Evolutionary conservation across 257 asterid species (phyloP).

Genomic region (Solanum clarkiae): DNA sequence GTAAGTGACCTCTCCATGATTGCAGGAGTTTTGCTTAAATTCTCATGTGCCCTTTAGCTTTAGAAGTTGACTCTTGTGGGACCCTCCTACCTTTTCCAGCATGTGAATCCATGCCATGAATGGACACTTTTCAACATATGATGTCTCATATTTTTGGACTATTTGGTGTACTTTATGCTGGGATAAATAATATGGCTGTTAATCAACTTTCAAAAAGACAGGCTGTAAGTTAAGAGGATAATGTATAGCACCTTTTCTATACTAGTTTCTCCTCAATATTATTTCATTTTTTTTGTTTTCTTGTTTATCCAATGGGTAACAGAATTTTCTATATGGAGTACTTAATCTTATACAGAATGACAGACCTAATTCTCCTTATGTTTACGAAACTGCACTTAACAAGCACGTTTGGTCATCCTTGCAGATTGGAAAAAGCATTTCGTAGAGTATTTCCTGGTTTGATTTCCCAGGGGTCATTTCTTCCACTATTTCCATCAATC

Average conservation of each 20-base stretch:
- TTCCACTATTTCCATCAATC: slow-evolving; percentile 64
- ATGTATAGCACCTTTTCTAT: neutral
- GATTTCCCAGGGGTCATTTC: slow-evolving; percentile 74
- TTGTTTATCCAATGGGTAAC: neutral
- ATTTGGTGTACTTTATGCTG: neutral
- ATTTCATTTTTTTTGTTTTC: neutral
- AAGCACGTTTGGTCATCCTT: neutral
- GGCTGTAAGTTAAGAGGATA: neutral
- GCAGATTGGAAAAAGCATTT: slow-evolving; percentile 59
- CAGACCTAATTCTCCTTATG: neutral
- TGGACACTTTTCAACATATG: neutral
- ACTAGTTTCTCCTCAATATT: neutral
- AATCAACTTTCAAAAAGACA: neutral
- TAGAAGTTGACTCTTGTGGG: neutral
- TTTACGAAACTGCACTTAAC: neutral
- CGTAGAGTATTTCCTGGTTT: slow-evolving; percentile 43
- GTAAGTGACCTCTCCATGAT: neutral
- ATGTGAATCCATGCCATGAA: neutral
- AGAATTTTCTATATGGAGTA: neutral
- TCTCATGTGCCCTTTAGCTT: neutral
- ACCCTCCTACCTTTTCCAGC: neutral
- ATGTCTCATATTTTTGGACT: neutral
- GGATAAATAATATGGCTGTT: neutral
- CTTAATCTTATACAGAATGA: neutral
- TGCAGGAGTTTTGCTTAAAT: neutral